Base-by-base conservation (phyloP, 768 basidiomycete genomes). In the Boletus coccyginus region DNA sequence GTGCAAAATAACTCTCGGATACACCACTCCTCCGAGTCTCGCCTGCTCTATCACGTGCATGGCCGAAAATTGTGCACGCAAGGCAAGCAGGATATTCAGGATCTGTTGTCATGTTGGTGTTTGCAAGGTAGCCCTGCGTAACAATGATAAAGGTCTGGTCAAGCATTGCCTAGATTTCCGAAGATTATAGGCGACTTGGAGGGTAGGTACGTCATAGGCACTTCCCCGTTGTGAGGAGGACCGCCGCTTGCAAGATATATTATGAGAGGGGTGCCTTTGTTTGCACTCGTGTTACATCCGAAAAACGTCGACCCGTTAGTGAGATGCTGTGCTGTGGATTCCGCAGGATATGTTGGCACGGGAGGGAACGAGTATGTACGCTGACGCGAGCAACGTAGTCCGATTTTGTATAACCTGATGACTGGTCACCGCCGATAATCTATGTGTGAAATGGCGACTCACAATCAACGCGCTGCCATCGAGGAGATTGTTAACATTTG, bases 201-300 rank as follows among this genome's bases (percentile, higher is more conserved):
- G 40, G 11, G 79, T 81, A 11, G 72, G 63, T 0, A 72, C 75
- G 69, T 82, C 10, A 74, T 50, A 9, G 74, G 63, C n/a, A 67
- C 62, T 24, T 70, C 62, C 19, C 75, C 69, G 33, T 77, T 68
- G 55, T 65, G 70, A 42, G 76, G 77, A 2, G 76, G 68, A 6
- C 78, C 80, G 31, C 82, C 81, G 61, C 80, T 81, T 1, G 84
- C 83, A 17, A 85, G 67, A 67, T 87, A 87, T 53, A 85, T 74
- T 16, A 86, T 60, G 39, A 85, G 64, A 3, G 84, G 83, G 5
- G 74, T 75, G 41, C 66, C 70, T 0, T 56, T 60, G 24, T 62
- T 67, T 46, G 59, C 60, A 27, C 49, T 64, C 41, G 57, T 59
- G 8, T 73, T 60, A 60, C 79, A 81, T 6, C 79, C 81, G 61